Evolutionary conservation across 1,139 yeast species (phyloP).

Genomic region (Geotrichum klebahnii): DNA sequence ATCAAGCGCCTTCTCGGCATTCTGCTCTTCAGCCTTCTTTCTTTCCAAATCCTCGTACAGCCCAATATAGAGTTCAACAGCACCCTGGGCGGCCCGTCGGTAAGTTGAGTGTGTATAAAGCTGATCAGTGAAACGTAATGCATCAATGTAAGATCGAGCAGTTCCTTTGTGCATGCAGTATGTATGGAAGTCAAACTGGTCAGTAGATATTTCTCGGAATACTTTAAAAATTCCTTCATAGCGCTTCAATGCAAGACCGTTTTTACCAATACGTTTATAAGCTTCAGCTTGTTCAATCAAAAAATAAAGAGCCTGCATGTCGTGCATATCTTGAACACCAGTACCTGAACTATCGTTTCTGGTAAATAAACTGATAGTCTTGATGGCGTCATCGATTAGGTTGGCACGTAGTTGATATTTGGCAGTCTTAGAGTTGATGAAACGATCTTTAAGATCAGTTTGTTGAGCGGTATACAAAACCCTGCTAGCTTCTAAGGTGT

Average conservation of each 20-base stretch:
- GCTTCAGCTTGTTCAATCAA: slow-evolving; percentile 82
- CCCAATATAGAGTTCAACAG: slow-evolving; percentile 55
- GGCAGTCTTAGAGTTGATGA: slow-evolving; percentile 81
- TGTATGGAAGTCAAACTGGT: slow-evolving; percentile 91
- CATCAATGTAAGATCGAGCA: slow-evolving; percentile 71
- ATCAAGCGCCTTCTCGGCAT: slow-evolving; percentile 28
- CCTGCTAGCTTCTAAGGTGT: slow-evolving; percentile 57
- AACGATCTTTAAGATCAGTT: slow-evolving; percentile 84
- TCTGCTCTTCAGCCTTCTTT: slow-evolving; percentile 26
- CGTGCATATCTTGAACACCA: slow-evolving; percentile 82
- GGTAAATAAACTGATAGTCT: slow-evolving; percentile 73
- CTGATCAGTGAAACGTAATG: slow-evolving; percentile 76
- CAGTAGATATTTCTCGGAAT: slow-evolving; percentile 68
- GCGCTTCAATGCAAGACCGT: slow-evolving; percentile 77
- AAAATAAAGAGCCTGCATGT: slow-evolving; percentile 92
- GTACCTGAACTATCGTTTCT: slow-evolving; percentile 71
- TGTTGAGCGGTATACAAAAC: slow-evolving; percentile 67
- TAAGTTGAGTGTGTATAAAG: slow-evolving; percentile 68
- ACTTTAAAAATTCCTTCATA: slow-evolving; percentile 62
- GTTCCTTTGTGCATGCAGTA: slow-evolving; percentile 91
- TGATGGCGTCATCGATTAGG: slow-evolving; percentile 69
- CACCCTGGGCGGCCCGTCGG: slow-evolving; percentile 64
- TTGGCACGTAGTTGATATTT: slow-evolving; percentile 83
- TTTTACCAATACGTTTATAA: slow-evolving; percentile 49
- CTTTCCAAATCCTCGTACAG: slow-evolving; percentile 32